Evolutionary conservation across 441 rosid species (phyloP), one percentile per base, ranked within the genome.

Genomic region (Euphorbia schlechtendalii): DNA sequence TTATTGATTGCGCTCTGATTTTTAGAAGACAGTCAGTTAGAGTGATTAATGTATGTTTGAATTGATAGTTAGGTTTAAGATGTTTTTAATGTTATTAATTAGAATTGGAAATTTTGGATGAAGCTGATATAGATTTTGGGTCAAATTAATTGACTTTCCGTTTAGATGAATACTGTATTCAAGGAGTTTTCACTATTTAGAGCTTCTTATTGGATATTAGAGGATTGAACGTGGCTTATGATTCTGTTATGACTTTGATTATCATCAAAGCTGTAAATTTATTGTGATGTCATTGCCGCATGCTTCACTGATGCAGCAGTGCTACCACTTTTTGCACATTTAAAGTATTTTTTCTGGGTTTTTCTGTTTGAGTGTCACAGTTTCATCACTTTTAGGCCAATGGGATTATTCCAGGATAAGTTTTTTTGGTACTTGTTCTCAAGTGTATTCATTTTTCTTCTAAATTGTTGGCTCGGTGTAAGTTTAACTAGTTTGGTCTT

Each of bases 21-120:
- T 17, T 24, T 28, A 27, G 66, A 17, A 17, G 3, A 0, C 12
- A 24, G 24, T 46, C 24, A 18, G 56, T 58, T 46, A 15, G 17
- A 28, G 64, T 21, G 18, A 20, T 4, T 58, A 25, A 18, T 22
- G 36, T 25, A 38, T 22, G 10, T 32, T 34, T 66, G 21, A 56
- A 55, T 66, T 46, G 24, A 51, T 60, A 8, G 8, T 30, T 38
- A 7, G 43, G 13, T 17, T 68, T n/a, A 38, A 68, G 65, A 8
- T 22, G 24, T 51, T 11, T 12, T 59, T 49, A 14, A 17, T 58
- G 24, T 67, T 67, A 10, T 32, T 49, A 17, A 21, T 8, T 58
- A 30, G 18, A 43, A 27, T 56, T 20, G 59, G 38, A 21, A 40
- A 1, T 13, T 43, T 43, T 66, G 51, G 45, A 51, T 57, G 60